phyloP scores from a whole-genome alignment of 345 rosid genomes.

The Turritis glabra region DNA sequence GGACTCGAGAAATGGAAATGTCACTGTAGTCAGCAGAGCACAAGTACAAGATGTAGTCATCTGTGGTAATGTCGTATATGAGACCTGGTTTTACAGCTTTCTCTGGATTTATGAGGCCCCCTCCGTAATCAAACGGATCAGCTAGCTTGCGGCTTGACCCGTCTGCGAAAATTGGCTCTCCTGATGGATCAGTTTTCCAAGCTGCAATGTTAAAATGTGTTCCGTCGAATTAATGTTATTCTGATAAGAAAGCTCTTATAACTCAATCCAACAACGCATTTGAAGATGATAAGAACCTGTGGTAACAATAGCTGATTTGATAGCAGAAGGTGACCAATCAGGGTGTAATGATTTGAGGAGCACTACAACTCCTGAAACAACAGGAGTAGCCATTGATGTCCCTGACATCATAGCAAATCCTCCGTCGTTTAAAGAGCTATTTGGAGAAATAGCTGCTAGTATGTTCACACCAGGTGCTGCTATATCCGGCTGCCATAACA shows the following conservation, averaged over 20 bases:
- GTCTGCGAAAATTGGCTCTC: constrained; percentile 48
- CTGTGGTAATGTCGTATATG: constrained; percentile 48
- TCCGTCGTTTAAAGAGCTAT: not conserved
- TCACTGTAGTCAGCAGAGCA: constrained; percentile 50
- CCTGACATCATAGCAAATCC: constrained; percentile 35
- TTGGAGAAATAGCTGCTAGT: constrained; percentile 40
- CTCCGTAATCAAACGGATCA: constrained; percentile 56
- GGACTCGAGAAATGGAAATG: constrained; percentile 46
- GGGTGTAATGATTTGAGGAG: constrained; percentile 42
- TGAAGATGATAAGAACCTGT: constrained; percentile 39
- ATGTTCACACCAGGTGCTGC: constrained; percentile 47
- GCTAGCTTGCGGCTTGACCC: constrained; percentile 43
- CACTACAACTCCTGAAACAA: constrained; percentile 44
- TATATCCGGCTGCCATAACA: constrained; percentile 43
- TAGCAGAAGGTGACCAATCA: constrained; percentile 48
- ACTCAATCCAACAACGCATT: not conserved
- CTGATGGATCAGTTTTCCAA: constrained; percentile 40
- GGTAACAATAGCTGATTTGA: constrained; percentile 48
- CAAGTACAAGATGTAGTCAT: constrained; percentile 49
- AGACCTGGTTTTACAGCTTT: constrained; percentile 59
- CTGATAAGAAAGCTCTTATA: not conserved
- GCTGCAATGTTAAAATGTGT: constrained; percentile 26
- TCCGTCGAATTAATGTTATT: not conserved
- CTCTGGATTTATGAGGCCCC: constrained; percentile 62
- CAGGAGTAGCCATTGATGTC: constrained; percentile 50